Evolutionary conservation across 2,329 filamentous ascomycete genomes (phyloP).

Genomic region (Colletotrichum sp.): DNA sequence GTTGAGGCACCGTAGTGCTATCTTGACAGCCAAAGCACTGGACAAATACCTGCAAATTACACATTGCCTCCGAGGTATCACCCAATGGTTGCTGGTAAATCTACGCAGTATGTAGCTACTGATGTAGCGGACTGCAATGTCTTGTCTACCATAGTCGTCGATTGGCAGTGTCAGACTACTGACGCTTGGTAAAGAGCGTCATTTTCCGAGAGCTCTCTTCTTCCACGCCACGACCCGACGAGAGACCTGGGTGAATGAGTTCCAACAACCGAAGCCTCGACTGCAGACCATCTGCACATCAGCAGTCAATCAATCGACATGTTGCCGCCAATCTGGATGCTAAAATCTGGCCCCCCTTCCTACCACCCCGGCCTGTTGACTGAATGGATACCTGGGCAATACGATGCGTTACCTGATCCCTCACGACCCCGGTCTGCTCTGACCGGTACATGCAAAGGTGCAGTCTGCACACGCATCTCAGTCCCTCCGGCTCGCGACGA

Average conservation of each 20-base stretch:
- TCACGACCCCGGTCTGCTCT: slow-evolving; percentile 6
- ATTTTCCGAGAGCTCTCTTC: neutral
- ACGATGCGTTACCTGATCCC: slow-evolving; percentile 17
- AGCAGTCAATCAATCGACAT: slow-evolving; percentile 12
- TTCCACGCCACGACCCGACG: neutral
- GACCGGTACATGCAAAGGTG: slow-evolving; percentile 18
- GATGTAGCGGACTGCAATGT: neutral
- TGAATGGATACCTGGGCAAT: slow-evolving; percentile 17
- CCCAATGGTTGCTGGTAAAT: neutral
- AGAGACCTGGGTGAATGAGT: neutral
- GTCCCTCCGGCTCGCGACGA: slow-evolving; percentile 4
- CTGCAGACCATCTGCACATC: slow-evolving; percentile 11
- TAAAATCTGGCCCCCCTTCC: neutral
- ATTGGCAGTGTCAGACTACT: neutral
- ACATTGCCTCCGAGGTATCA: neutral
- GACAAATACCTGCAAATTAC: neutral
- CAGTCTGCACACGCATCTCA: neutral
- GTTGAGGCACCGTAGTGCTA: neutral
- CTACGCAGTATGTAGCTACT: neutral
- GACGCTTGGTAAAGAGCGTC: neutral
- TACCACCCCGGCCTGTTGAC: slow-evolving; percentile 4
- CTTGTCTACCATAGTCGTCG: neutral
- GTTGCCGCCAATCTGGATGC: slow-evolving; percentile 15
- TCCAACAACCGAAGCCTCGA: neutral
- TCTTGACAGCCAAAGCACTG: neutral